Conservation (phyloP, 2,329 filamentous ascomycete species). For the Aspergillus sp. region DNA sequence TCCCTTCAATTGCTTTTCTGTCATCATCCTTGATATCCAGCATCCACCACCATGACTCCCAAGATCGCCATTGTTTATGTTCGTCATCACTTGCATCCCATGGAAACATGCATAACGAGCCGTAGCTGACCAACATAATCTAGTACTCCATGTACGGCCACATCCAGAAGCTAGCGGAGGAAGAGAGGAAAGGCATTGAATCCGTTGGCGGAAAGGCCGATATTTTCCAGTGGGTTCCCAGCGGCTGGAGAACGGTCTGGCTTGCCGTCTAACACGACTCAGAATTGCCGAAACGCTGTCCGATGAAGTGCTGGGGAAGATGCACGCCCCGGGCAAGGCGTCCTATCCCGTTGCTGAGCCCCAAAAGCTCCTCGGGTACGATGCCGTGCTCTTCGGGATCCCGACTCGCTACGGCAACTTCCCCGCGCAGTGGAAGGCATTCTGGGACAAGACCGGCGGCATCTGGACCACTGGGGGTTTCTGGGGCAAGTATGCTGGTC, state of each 20-base stretch:
- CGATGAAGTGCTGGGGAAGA: constrained; percentile 74
- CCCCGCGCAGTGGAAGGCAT: constrained; percentile 82
- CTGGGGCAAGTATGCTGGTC: constrained; percentile 79
- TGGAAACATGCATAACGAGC: no score
- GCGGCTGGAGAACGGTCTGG: constrained; percentile 4
- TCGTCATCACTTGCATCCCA: no score
- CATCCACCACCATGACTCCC: constrained; percentile 60
- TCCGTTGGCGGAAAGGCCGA: constrained; percentile 73
- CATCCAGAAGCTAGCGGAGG: constrained; percentile 71
- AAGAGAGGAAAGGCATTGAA: constrained; percentile 83
- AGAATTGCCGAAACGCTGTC: constrained; percentile 78
- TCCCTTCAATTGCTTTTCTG: no score
- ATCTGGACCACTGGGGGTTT: constrained; percentile 72
- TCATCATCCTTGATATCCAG: no score
- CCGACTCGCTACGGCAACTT: constrained; percentile 97
- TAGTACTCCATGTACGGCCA: constrained; percentile 95
- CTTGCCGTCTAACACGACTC: background rate
- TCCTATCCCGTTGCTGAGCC: constrained; percentile 56
- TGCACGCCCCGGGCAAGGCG: constrained; percentile 74
- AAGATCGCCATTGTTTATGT: constrained; percentile 88
- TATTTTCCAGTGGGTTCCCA: constrained; percentile 60
- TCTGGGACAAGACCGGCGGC: constrained; percentile 77
- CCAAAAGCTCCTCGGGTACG: constrained; percentile 60
- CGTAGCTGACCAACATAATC: no score
- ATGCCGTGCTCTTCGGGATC: constrained; percentile 85